Conservation (phyloP, 148 eudicot genomes). For the Cornus suecica region DNA sequence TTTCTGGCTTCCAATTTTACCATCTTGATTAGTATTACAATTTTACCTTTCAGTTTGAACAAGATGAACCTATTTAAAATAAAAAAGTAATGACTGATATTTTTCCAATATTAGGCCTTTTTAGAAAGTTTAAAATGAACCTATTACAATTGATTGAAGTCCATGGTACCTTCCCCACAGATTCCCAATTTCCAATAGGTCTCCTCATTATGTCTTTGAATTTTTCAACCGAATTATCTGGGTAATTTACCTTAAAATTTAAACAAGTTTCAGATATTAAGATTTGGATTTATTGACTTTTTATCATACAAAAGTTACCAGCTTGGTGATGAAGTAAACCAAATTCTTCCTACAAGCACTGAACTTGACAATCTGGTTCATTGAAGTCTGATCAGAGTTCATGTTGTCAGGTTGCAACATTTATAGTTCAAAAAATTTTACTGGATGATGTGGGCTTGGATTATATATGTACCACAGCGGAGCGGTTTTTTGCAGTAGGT, state of each 20-base stretch:
- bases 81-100: no score
- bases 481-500: slow-evolving; percentile 94
- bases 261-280: not conserved
- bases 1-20: no score
- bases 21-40: no score
- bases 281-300: not conserved
- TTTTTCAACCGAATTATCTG: not conserved
- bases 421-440: slow-evolving; percentile 91
- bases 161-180: not conserved
- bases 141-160: not conserved
- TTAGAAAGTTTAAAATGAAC: no score
- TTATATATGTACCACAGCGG: slow-evolving; percentile 96
- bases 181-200: not conserved
- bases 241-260: not conserved
- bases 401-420: slow-evolving; percentile 82
- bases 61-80: no score
- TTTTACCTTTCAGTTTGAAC: no score
- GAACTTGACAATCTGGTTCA: slow-evolving; percentile 3
- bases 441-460: slow-evolving; percentile 97
- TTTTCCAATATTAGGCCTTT: no score
- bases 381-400: slow-evolving; percentile 5
- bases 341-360: not conserved
- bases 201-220: not conserved
- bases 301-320: not conserved
- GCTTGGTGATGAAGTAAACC: not conserved